Evolutionary conservation across 305 asterid genomes (phyloP).

Genomic region (Galium porrigens): DNA sequence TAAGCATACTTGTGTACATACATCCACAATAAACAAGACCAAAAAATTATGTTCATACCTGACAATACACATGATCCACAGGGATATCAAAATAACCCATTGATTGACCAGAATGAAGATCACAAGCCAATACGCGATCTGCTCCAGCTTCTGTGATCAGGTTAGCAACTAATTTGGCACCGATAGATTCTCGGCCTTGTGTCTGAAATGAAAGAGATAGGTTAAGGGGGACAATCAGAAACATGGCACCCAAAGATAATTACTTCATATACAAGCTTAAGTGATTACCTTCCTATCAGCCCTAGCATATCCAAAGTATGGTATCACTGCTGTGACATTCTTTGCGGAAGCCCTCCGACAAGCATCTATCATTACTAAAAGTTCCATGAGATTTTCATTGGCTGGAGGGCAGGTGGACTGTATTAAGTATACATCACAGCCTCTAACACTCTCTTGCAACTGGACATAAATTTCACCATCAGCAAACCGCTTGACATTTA

Average conservation of each 20-base stretch:
- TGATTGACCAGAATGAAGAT: conserved; percentile 87
- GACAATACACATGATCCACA: conserved; percentile 79
- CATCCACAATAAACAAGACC: background rate
- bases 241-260: background rate
- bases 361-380: conserved; percentile 77
- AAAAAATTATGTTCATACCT: conserved; percentile 29
- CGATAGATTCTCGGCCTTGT: conserved; percentile 87
- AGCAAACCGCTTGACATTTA: conserved; percentile 59
- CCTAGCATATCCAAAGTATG: conserved; percentile 87
- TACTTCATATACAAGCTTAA: conserved; percentile 2
- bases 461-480: conserved; percentile 90
- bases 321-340: conserved; percentile 71
- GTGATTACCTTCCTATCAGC: conserved; percentile 70
- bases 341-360: conserved; percentile 90
- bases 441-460: conserved; percentile 87
- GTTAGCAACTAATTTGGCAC: conserved; percentile 77
- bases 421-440: conserved; percentile 69
- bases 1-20: conserved; percentile 4
- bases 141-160: conserved; percentile 80
- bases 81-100: conserved; percentile 91
- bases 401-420: conserved; percentile 86
- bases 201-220: conserved; percentile 33
- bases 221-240: conserved; percentile 9
- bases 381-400: conserved; percentile 88
- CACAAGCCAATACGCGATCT: conserved; percentile 86